phyloP scores from a whole-genome alignment of 805 yeast genomes.

The Saccharomycopsis sp. region DNA sequence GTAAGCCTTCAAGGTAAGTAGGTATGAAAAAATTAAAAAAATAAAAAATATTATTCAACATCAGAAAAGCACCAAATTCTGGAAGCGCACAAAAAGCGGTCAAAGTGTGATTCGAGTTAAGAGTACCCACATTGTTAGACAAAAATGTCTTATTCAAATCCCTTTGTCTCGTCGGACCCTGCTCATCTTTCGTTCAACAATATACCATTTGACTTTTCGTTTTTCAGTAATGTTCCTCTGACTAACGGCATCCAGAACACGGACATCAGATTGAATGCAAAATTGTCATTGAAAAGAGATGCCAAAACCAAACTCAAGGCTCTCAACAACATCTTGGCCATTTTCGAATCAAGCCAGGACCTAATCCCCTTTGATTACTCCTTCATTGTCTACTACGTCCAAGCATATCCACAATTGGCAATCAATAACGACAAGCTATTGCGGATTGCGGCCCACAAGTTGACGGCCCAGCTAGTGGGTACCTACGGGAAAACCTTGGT shows the following conservation, averaged over 20 bases:
- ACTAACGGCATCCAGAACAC: no score
- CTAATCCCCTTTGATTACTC: conserved; percentile 8
- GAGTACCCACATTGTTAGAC: no score
- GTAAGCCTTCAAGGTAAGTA: no score
- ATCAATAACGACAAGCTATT: conserved; percentile 17
- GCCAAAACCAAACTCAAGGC: conserved; percentile 17
- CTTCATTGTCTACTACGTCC: conserved; percentile 10
- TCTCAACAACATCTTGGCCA: conserved; percentile 4
- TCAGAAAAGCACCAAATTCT: no score
- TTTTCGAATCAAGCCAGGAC: neutral
- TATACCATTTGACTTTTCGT: conserved; percentile 8
- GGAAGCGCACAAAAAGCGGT: no score
- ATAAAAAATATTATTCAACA: no score
- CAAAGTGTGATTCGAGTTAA: no score
- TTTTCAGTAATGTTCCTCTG: conserved; percentile 12
- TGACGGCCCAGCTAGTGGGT: conserved; percentile 4
- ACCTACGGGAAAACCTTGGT: conserved; percentile 9
- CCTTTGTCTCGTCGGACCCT: no score
- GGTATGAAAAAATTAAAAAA: no score
- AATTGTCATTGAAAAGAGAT: conserved; percentile 13
- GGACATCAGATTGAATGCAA: conserved; percentile 11
- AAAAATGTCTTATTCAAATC: no score
- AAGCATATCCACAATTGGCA: conserved; percentile 17
- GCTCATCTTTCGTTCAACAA: neutral
- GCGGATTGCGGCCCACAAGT: conserved; percentile 12